Percentiles rank a stretch among this genome's conserved stretches.
phyloP scores from a whole-genome alignment of 306 rosid genomes.

The Acacia acuminata region DNA sequence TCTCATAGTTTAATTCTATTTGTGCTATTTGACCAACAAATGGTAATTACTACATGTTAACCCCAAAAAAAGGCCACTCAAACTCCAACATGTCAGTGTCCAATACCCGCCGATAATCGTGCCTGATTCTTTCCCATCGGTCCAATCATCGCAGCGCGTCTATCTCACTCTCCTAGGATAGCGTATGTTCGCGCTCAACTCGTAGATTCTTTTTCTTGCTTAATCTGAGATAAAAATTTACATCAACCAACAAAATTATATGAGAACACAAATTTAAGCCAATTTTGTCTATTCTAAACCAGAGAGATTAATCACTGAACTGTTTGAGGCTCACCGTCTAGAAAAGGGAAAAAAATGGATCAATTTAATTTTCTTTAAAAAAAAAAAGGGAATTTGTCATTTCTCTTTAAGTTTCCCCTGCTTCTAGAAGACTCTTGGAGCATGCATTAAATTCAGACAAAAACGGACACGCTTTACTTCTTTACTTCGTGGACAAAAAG shows the following conservation, averaged over 20 bases:
- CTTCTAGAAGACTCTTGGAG: conserved; percentile 4
- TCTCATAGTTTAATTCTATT: too few species aligned
- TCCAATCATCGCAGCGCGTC: conserved; percentile 27
- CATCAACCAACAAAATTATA: not conserved
- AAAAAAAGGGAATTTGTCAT: not conserved
- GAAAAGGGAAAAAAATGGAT: too few species aligned
- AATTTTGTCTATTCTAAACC: not conserved
- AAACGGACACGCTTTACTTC: not conserved
- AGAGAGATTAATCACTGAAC: not conserved
- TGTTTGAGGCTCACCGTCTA: too few species aligned
- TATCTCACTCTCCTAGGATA: fast-evolving
- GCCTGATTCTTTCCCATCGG: not conserved
- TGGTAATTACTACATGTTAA: not conserved
- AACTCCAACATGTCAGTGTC: not conserved
- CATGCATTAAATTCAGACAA: conserved; percentile 16
- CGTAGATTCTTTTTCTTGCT: not conserved
- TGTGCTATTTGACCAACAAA: conserved; percentile 20
- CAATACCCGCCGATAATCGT: not conserved
- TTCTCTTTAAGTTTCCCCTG: not conserved
- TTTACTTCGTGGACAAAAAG: not conserved
- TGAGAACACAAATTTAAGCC: not conserved
- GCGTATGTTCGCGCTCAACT: not conserved
- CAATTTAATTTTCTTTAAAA: not conserved
- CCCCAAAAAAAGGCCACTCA: not conserved
- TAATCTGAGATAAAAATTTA: not conserved